Evolutionary conservation across 768 basidiomycete species (phyloP), one percentile per base, ranked within the genome.

Genomic region (Tricholomella constricta): DNA sequence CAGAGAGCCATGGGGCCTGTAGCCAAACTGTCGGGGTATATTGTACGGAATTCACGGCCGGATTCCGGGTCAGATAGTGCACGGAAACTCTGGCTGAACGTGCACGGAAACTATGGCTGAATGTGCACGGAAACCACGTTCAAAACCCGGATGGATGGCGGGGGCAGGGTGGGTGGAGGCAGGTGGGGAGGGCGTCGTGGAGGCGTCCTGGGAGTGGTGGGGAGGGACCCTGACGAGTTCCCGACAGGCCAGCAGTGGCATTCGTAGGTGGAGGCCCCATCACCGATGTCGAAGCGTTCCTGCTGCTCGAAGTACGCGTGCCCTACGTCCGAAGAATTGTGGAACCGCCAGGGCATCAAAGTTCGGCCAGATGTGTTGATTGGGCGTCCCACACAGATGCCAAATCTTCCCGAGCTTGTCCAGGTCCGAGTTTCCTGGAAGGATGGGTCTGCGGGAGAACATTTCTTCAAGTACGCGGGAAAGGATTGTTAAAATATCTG

Each of bases 391-490:
- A 62, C 93, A 94, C n/a, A 94, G 72, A 53, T 80, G 73, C 81
- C 90, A 96, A 48, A 99, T 98, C 70, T 85, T 86, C 61, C 89
- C 85, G 9, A 97, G 71, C 65, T 98, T 97, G 68, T 95, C 91
- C n/a, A 94, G 72, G 60, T 99, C 97, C 9, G 89, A 87, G 17
- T 80, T 82, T 14, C 96, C 96, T 6, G 86, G 85, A 48, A 98
- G 78, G 51, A 99, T 94, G 0, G 96, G 95, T 49, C 82, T 78
- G 40, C 88, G 83, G 51, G 81, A 79, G 68, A 92, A 96, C 93
- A 98, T 98, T 71, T 99, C 97, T 26, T 89, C 96, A n/a, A 98
- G 76, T 25, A 98, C 91, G 69, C 96, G 96, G 6, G n/a, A n/a
- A n/a, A n/a, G n/a, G n/a, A n/a, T n/a, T n/a, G n/a, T n/a, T n/a